Evolutionary conservation across 1,139 yeast genomes (phyloP), one percentile per base, ranked within the genome.

Genomic region (Ogataea hybrid): DNA sequence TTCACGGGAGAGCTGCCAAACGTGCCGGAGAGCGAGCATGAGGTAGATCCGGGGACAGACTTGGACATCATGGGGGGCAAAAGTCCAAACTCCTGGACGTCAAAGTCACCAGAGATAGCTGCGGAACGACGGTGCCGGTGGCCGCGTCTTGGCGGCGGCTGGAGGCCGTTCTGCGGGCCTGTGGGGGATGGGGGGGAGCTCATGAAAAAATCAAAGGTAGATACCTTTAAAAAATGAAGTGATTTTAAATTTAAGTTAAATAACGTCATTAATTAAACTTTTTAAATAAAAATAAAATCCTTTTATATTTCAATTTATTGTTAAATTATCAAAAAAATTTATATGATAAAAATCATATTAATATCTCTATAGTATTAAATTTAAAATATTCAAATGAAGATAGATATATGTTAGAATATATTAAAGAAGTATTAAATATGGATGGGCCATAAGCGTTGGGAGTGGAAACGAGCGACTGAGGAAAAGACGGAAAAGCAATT

Each of bases 91-190:
- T 51, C 56, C 36, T 44, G 52, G 42, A 66, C 58, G 53, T 82
- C 89, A 57, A 82, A 81, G 56, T 82, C 89, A 0, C 88, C 88
- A 3, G 86, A 79, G 11, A 82, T 79, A 0, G 88, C 88, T 20
- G 84, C 84, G 0, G 88, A 81, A 37, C 90, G 64, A 53, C 81
- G 72, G 52, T 82, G 89, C 35, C 81, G 70, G 59, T 82, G 89
- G 2, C 76, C 73, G 49, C 77, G 68, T 53, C 68, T 68, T 34
- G 42, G 30, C 25, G 51, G 50, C 16, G 43, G 46, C 25, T 39
- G 32, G 27, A 43, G 42, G 14, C 36, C 46, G 32, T 28, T 17
- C 11, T 20, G 36, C 17, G 25, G 25, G 11, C 12, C 21, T 5
- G 50, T 38, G 7, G 48, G 42, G 10, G 49, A 31, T 11, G 50